phyloP scores from a whole-genome alignment of 352 stramenopile species.

The Pythium myriotylum region DNA sequence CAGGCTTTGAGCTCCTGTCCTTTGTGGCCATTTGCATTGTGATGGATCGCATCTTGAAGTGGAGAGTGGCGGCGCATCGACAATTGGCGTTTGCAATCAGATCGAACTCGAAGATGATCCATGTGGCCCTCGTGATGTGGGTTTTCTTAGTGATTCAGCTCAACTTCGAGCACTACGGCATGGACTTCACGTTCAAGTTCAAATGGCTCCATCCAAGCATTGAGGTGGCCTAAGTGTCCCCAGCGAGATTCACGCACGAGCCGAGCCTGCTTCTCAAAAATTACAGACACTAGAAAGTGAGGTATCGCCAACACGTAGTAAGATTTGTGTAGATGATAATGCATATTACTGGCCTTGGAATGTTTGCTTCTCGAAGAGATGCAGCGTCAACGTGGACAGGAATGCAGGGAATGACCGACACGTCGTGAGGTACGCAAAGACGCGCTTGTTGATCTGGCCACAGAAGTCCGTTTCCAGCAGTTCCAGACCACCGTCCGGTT shows the following conservation, averaged over 20 bases:
- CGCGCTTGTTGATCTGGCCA: slow-evolving; percentile 59
- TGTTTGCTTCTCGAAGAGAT: slow-evolving; percentile 91
- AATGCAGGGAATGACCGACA: slow-evolving; percentile 91
- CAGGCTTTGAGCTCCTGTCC: too few relatives aligned
- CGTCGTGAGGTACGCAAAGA: slow-evolving; percentile 70
- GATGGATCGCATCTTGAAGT: too few relatives aligned
- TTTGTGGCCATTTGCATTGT: too few relatives aligned
- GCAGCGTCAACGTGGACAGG: slow-evolving; percentile 83
- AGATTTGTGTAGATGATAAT: too few relatives aligned
- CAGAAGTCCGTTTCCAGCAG: slow-evolving; percentile 85
- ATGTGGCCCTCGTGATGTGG: slow-evolving; percentile 22
- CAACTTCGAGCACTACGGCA: slow-evolving; percentile 29
- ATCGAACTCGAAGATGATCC: neutral
- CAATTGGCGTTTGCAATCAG: slow-evolving; percentile 4
- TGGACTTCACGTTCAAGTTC: neutral
- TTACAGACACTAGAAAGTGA: too few relatives aligned
- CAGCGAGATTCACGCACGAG: too few relatives aligned
- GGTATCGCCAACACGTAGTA: too few relatives aligned
- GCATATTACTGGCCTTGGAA: slow-evolving; percentile 55
- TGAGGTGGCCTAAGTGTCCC: too few relatives aligned
- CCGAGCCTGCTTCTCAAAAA: too few relatives aligned
- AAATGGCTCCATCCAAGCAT: too few relatives aligned
- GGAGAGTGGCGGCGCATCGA: neutral
- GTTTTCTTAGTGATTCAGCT: slow-evolving; percentile 31
- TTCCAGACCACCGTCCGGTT: slow-evolving; percentile 70